Base-by-base conservation (phyloP, 306 rosid genomes). In the Canavalia ensiformis region DNA sequence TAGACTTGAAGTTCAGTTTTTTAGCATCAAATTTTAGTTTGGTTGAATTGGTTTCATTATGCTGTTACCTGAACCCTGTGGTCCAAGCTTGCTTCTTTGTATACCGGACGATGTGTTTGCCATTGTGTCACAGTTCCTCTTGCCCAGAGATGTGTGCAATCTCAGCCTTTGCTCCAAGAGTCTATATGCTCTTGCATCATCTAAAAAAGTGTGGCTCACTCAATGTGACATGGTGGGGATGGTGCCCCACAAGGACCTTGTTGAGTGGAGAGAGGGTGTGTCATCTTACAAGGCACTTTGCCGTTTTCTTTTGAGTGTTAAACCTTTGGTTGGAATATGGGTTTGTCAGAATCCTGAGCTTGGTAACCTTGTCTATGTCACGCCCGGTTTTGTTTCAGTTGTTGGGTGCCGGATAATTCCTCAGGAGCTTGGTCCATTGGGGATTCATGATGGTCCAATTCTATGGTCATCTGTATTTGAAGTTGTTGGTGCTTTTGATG, bases 301-400 rank as follows among this genome's bases (percentile, higher is more conserved):
- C 75, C 91, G 92, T 73, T 93, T 93, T 79, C 92, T 93, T 52
- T 31, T 8, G 12, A 74, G 68, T 10, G 84, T 90, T 74, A 64
- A 73, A 73, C 94, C 96, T 0, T 54, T 93, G 73, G 80, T 93
- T 78, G 97, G 96, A 29, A 91, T 90, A 39, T 93, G 97, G 97
- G 97, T 93, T 84, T 87, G 91, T 73, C 97, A 93, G 92, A 93
- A 93, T 54, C 97, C 97, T 31, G 97, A 93, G 87, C 96, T 90
- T 64, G 97, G 97, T 65, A 93, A 93, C 81, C 91, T 93, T 41
- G 97, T 93, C 72, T 91, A 88, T 83, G 96, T 90, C 81, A 84
- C 91, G 88, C 97, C 96, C 1, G 97, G 97, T 87, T 91, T 88
- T 74, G 83, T 90, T 49, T 93, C 97, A 0, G 89, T 86, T 82